Evolutionary conservation across 2,329 filamentous ascomycete species (phyloP), one percentile per base, ranked within the genome.

Genomic region (Fusarium sterilihyphosum): DNA sequence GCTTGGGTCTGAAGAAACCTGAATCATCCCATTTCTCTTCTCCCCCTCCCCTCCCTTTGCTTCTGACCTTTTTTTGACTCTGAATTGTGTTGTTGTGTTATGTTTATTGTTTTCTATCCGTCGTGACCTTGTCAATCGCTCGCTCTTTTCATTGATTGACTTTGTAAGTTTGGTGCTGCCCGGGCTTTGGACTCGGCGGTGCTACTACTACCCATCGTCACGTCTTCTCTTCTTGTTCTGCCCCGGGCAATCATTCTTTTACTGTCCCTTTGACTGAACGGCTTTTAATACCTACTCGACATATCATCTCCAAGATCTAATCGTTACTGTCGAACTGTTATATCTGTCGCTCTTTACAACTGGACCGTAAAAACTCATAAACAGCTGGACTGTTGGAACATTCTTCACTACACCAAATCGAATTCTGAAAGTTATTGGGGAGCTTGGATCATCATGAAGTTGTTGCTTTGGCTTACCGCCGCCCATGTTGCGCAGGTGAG

Each of bases 321-420:
- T 67, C 60, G 33, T 38, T 29, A 35, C 37, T 53, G 54, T 59
- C 61, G 61, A 49, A 18, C 18, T 54, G 50, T 41, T 58, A 37
- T 47, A 58, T 20, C 57, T 47, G 66, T 67, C 70, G 67, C 47
- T 70, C 65, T 54, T 70, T 77, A 33, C 38, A 59, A 20, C 31
- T 58, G 26, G 35, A 46, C 40, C 58, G 29, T 24, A 38, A 53
- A 29, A 43, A 24, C 33, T 16, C n/a, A 64, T 47, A 70, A 71
- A 77, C 71, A 71, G 78, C 78, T 78, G 78, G 76, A 78, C 77
- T 78, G 78, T 78, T 78, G 62, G 33, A 56, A 22, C 73, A 58
- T 59, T 70, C 61, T 62, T 71, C 61, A 43, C 57, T 65, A 61
- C 54, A 44, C 43, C 50, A 54, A 49, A 61, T 58, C 44, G n/a